phyloP scores from a whole-genome alignment of 768 basidiomycete species.

The Cytidiella melzeri region DNA sequence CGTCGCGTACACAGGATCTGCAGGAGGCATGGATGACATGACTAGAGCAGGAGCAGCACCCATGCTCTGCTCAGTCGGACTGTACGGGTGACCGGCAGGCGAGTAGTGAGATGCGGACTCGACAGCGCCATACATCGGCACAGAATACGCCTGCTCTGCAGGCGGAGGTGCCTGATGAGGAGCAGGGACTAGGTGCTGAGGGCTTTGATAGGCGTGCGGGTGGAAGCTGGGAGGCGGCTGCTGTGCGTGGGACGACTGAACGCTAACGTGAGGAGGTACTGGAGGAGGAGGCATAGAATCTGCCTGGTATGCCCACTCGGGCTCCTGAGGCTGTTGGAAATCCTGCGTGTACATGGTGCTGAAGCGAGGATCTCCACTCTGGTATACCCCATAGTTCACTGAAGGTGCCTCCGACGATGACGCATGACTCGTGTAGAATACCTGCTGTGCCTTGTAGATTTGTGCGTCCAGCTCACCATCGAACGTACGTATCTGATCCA shows the following conservation, averaged over 20 bases:
- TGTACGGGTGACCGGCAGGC: not conserved
- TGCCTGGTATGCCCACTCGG: not conserved
- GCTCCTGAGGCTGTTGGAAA: slow-evolving; percentile 5
- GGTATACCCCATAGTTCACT: not conserved
- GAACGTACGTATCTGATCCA: slow-evolving; percentile 26
- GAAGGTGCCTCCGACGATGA: not conserved
- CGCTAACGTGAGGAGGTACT: not conserved
- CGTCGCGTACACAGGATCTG: not conserved
- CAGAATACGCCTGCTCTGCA: slow-evolving; percentile 3
- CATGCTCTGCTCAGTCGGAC: not conserved
- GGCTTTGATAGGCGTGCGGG: slow-evolving; percentile 7
- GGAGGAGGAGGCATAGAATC: slow-evolving; percentile 2
- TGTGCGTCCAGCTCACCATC: slow-evolving; percentile 25
- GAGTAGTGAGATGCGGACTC: not conserved
- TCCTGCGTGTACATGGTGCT: not conserved
- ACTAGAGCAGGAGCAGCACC: not conserved
- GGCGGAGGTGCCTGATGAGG: not conserved
- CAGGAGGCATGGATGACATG: not conserved
- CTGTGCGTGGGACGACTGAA: slow-evolving; percentile 19
- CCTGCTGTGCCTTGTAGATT: slow-evolving; percentile 16
- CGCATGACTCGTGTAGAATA: slow-evolving; percentile 9
- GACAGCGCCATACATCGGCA: slow-evolving; percentile 8
- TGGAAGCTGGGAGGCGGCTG: slow-evolving; percentile 15
- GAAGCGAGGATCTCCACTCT: slow-evolving; percentile 2
- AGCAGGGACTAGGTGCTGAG: slow-evolving; percentile 3